Conservation (phyloP, 371 early-diverging fungal genomes). For the Zychaea mexicana region DNA sequence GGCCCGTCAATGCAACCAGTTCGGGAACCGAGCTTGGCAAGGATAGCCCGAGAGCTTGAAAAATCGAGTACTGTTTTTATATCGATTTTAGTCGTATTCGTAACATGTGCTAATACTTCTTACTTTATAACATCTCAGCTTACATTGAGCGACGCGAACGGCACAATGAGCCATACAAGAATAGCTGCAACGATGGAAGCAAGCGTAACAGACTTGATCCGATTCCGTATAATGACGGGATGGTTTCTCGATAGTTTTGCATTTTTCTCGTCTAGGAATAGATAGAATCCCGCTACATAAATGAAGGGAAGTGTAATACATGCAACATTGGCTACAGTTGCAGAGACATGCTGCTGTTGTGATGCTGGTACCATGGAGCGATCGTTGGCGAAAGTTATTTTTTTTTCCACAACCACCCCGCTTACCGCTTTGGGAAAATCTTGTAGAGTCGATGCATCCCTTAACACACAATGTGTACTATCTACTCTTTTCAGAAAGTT, state of each 20-base stretch:
- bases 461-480: no score
- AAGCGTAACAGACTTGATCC: slow-evolving; percentile 37
- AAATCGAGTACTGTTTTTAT: slow-evolving; percentile 1
- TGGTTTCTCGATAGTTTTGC: slow-evolving; percentile 30
- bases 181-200: slow-evolving; percentile 25
- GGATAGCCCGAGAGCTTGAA: background rate
- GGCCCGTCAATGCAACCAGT: slow-evolving; percentile 7
- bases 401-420: background rate
- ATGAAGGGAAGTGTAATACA: slow-evolving; percentile 37
- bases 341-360: background rate
- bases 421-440: no score
- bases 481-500: no score
- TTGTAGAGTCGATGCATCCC: no score
- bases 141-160: background rate
- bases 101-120: background rate
- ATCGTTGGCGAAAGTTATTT: background rate
- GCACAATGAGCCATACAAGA: slow-evolving; percentile 24
- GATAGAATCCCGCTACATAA: slow-evolving; percentile 46
- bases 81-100: background rate
- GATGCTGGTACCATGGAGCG: background rate
- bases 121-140: no score
- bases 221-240: slow-evolving; percentile 38
- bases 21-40: slow-evolving; percentile 1
- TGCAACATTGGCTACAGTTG: slow-evolving; percentile 30
- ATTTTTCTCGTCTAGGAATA: slow-evolving; percentile 18